A percentile compares a stretch with the other conserved stretches of the same genome.
These are phyloP conservation scores for Tanacetum coccineum DNA, from an alignment of 129 eudicot genomes.

Conservation along the genomic window DNA sequence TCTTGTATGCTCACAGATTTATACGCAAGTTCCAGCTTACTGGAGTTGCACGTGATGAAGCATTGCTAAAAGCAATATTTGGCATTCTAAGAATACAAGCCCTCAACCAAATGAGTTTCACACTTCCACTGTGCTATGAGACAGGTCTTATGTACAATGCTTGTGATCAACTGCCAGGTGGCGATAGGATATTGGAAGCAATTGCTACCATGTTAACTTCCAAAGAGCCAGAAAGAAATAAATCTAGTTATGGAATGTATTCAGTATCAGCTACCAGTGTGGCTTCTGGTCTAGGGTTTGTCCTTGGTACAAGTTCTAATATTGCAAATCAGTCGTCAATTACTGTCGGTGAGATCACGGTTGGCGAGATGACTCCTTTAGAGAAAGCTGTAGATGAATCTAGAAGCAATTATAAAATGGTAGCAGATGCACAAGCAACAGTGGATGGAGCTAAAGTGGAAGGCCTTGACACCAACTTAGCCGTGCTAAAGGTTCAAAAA, in stretches of 20 bases:
- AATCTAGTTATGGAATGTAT: slow-evolving; percentile 47
- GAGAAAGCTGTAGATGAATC: slow-evolving; percentile 81
- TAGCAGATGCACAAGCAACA: slow-evolving; percentile 81
- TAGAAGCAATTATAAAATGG: slow-evolving; percentile 69
- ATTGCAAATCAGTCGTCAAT: slow-evolving; percentile 32
- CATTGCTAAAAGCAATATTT: slow-evolving; percentile 68
- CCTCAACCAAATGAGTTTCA: slow-evolving; percentile 53
- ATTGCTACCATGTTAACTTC: slow-evolving; percentile 59
- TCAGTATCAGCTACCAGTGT: slow-evolving; percentile 61
- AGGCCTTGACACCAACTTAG: slow-evolving; percentile 89
- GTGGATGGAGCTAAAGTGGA: slow-evolving; percentile 97
- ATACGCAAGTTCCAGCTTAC: slow-evolving; percentile 52
- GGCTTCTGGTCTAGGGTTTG: slow-evolving; percentile 65
- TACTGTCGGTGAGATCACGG: slow-evolving; percentile 73
- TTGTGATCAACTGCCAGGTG: slow-evolving; percentile 93
- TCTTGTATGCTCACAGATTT: slow-evolving; percentile 67
- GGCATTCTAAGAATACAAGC: slow-evolving; percentile 88
- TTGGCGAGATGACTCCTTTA: slow-evolving; percentile 76
- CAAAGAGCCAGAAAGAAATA: slow-evolving; percentile 39
- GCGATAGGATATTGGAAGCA: slow-evolving; percentile 73
- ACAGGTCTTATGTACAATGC: slow-evolving; percentile 82
- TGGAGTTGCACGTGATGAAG: slow-evolving; percentile 72
- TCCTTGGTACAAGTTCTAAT: slow-evolving; percentile 49
- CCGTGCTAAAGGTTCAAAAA: slow-evolving; percentile 72
- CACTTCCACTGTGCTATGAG: slow-evolving; percentile 48